Conservation (phyloP, 176 grass and related monocot species). For the Tillandsia leiboldiana region DNA sequence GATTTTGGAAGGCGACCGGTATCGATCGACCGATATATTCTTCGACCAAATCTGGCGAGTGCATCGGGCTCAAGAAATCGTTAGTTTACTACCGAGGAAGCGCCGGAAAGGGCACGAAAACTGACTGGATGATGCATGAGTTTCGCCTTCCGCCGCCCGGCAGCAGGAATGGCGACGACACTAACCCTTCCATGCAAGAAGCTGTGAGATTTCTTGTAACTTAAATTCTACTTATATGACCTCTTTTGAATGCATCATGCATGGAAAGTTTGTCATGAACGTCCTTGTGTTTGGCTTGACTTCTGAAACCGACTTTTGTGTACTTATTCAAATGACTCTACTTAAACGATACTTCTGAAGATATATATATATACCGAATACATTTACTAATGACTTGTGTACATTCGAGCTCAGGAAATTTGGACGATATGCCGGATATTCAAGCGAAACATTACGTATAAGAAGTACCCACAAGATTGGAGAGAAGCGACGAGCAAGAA, state of each 20-base stretch:
- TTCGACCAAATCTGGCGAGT: constrained; percentile 20
- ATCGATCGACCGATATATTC: constrained; percentile 85
- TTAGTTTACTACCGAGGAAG: constrained; percentile 82
- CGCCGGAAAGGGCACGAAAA: constrained; percentile 84
- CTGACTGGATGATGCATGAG: constrained; percentile 99
- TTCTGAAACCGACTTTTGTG: background rate
- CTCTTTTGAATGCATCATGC: background rate
- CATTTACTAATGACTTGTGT: too few species aligned
- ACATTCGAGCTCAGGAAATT: constrained; percentile 37
- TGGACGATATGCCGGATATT: constrained; percentile 93
- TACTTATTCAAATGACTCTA: too few species aligned
- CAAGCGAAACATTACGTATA: constrained; percentile 51
- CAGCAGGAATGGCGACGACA: constrained; percentile 8
- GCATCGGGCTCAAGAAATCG: constrained; percentile 82
- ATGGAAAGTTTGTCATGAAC: too few species aligned
- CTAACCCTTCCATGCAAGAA: constrained; percentile 56
- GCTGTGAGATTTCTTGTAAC: constrained; percentile 40
- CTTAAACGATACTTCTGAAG: too few species aligned
- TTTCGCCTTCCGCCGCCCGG: constrained; percentile 60
- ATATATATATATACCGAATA: too few species aligned
- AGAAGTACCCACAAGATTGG: constrained; percentile 40
- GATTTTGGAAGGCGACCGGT: constrained; percentile 96
- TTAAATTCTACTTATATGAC: background rate
- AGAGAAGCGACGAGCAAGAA: constrained; percentile 15
- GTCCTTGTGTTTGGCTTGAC: background rate